phyloP scores from a whole-genome alignment of 148 eudicot genomes.

The Rhododendron ovatum region DNA sequence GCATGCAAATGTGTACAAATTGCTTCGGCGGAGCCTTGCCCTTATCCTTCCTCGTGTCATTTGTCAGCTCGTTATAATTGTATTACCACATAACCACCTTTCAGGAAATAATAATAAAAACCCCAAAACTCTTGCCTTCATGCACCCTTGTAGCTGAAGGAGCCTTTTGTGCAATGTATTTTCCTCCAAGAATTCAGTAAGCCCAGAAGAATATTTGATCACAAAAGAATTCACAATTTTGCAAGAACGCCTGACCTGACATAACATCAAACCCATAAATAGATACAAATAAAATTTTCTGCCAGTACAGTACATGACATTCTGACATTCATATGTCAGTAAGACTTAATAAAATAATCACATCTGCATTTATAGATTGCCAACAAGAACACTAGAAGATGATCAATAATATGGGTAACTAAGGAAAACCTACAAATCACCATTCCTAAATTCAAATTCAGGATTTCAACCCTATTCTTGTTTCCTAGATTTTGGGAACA shows the following conservation, averaged over 20 bases:
- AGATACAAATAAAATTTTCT: too few species aligned
- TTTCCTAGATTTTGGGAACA: background rate
- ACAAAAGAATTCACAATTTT: background rate
- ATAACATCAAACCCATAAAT: background rate
- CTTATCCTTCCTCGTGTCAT: conserved; percentile 49
- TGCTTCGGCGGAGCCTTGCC: conserved; percentile 58
- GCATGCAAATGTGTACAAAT: conserved; percentile 74
- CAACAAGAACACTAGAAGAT: background rate
- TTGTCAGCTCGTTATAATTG: too few species aligned
- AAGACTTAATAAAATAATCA: background rate
- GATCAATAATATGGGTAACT: background rate
- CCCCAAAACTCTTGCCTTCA: too few species aligned
- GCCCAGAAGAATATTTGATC: background rate
- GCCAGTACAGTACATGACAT: too few species aligned
- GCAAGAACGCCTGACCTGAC: background rate
- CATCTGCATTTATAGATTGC: background rate
- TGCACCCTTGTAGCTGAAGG: too few species aligned
- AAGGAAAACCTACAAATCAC: background rate
- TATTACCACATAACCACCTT: too few species aligned
- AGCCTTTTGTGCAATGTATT: too few species aligned
- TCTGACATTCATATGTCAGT: too few species aligned
- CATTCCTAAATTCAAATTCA: background rate
- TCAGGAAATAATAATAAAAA: too few species aligned
- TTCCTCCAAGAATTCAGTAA: background rate
- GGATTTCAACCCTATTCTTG: background rate